These are phyloP conservation scores for Diaporthe sp. DNA, from an alignment of 2,329 filamentous ascomycete species.

Conservation along the genomic window DNA sequence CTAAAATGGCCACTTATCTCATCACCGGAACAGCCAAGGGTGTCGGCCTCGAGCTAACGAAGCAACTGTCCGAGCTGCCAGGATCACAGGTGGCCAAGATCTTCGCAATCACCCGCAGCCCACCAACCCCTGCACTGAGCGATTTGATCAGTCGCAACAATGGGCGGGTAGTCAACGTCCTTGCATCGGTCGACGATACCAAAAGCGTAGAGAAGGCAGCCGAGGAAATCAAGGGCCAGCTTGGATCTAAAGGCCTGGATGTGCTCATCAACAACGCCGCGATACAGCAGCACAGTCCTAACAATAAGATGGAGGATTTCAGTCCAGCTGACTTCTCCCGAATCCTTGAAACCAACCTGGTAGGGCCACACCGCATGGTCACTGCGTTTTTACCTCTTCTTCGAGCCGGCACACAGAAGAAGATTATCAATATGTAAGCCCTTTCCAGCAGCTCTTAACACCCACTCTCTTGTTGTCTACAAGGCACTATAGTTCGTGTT, in stretches of 20 bases:
- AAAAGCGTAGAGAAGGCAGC: background rate
- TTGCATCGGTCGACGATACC: background rate
- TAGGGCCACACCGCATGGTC: background rate
- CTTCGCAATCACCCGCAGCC: background rate
- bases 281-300: background rate
- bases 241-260: background rate
- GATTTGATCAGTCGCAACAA: background rate
- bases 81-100: background rate
- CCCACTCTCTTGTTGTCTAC: rapidly evolving
- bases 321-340: background rate
- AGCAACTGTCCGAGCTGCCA: background rate
- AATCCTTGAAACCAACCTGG: constrained; percentile 1
- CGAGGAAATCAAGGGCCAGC: background rate
- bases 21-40: constrained; percentile 19
- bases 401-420: background rate
- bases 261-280: constrained; percentile 12
- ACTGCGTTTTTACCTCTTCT: background rate
- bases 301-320: constrained; percentile 3
- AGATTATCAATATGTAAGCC: background rate
- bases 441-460: no score
- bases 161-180: background rate
- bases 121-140: background rate
- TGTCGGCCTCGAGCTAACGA: constrained; percentile 15
- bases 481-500: background rate
- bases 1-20: constrained; percentile 5